phyloP scores from a whole-genome alignment of 2,329 filamentous ascomycete genomes.

The Xylaria sp. region DNA sequence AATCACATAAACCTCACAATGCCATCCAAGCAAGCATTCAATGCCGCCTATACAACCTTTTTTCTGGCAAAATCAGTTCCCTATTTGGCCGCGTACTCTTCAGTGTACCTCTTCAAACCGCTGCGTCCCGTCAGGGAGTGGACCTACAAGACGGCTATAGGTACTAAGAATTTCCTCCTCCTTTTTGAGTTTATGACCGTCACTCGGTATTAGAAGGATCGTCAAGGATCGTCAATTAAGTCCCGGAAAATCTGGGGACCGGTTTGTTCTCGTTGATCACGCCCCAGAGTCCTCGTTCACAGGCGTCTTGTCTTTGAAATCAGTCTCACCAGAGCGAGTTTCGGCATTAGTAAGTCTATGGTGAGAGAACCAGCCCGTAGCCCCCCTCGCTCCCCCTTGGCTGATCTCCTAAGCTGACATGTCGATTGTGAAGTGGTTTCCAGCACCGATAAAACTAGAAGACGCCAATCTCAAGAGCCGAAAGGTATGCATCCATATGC shows the following conservation, averaged over 20 bases:
- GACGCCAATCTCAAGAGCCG: not conserved
- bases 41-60: too few relatives aligned
- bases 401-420: too few relatives aligned
- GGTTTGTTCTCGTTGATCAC: constrained; percentile 25
- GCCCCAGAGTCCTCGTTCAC: constrained; percentile 5
- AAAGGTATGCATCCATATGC: constrained; percentile 22
- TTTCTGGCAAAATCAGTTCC: too few relatives aligned
- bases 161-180: constrained; percentile 13
- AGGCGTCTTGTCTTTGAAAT: constrained; percentile 19
- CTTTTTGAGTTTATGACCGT: constrained; percentile 17
- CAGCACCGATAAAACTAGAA: not conserved
- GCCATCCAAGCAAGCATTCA: too few relatives aligned
- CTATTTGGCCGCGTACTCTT: too few relatives aligned
- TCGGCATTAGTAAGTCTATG: too few relatives aligned
- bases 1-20: too few relatives aligned
- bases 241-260: constrained; percentile 17
- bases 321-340: constrained; percentile 25
- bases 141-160: constrained; percentile 23
- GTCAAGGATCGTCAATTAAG: constrained; percentile 16
- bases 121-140: constrained; percentile 30
- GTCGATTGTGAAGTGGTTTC: too few relatives aligned
- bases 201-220: constrained; percentile 23
- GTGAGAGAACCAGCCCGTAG: too few relatives aligned
- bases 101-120: not conserved
- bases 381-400: too few relatives aligned